Conservation (phyloP, 1,284 basidiomycete species). For the Filobasidium uniguttulatum region DNA sequence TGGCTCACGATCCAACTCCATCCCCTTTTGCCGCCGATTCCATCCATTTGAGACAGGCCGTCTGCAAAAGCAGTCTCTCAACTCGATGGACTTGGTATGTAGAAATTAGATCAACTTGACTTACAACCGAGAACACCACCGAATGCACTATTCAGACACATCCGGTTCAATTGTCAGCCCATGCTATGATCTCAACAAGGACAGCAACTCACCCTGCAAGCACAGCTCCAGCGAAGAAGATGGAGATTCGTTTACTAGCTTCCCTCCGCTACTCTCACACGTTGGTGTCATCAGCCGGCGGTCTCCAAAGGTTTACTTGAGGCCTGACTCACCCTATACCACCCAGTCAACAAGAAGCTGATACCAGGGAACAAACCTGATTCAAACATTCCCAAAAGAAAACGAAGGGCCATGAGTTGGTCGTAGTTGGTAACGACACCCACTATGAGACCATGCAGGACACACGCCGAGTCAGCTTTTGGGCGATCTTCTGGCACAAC, state of each 20-base stretch:
- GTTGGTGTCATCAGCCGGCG: too few species aligned
- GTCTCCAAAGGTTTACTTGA: background rate
- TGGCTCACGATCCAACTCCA: slow-evolving; percentile 7
- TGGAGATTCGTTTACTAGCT: background rate
- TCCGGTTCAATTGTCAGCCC: too few species aligned
- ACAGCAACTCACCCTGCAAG: slow-evolving; percentile 28
- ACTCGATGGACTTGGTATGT: slow-evolving; percentile 7
- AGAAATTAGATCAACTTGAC: slow-evolving; percentile 19
- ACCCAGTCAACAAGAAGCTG: slow-evolving; percentile 37
- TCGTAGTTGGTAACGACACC: slow-evolving; percentile 28
- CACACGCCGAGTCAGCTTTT: too few species aligned
- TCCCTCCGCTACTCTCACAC: background rate
- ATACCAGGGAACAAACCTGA: slow-evolving; percentile 22
- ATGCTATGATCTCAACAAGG: background rate
- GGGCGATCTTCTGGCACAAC: too few species aligned
- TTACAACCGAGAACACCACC: slow-evolving; percentile 16
- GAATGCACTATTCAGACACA: background rate
- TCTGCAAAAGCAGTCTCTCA: slow-evolving; percentile 15
- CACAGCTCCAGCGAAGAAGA: slow-evolving; percentile 13
- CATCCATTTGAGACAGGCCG: slow-evolving; percentile 1
- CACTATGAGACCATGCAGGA: too few species aligned
- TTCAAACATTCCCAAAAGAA: slow-evolving; percentile 35
- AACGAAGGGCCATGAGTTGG: slow-evolving; percentile 35
- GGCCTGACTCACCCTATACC: slow-evolving; percentile 31
- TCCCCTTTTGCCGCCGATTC: background rate